phyloP scores from a whole-genome alignment of 495 filamentous ascomycete genomes.

The Tuber aestivum region DNA sequence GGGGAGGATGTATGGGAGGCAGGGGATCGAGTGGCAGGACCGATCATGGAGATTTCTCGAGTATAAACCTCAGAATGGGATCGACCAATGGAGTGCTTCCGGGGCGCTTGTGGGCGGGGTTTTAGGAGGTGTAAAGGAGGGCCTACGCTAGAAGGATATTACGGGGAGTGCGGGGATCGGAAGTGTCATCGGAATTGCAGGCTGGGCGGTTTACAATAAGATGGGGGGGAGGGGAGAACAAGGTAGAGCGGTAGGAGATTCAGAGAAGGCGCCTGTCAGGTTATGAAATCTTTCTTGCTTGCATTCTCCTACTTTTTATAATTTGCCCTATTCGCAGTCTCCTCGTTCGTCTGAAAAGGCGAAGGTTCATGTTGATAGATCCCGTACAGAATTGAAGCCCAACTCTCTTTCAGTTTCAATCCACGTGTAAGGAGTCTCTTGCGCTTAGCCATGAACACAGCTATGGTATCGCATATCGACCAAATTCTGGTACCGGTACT shows the following conservation, averaged over 20 bases:
- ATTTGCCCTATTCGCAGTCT: background rate
- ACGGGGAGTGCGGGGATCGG: constrained; percentile 46
- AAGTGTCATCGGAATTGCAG: constrained; percentile 44
- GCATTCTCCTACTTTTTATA: background rate
- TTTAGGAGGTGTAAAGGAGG: constrained; percentile 32
- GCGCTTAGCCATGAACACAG: background rate
- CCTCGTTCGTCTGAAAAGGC: background rate
- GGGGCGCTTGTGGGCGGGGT: constrained; percentile 45
- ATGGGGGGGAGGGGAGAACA: background rate
- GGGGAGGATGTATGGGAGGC: constrained; percentile 50
- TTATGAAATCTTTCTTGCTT: background rate
- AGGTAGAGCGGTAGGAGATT: background rate
- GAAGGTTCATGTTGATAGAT: background rate
- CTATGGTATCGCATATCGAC: background rate
- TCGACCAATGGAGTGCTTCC: constrained; percentile 50
- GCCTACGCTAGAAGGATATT: constrained; percentile 39
- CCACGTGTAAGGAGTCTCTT: no score
- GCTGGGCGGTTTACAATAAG: constrained; percentile 12
- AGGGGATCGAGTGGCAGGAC: constrained; percentile 60
- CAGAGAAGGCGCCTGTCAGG: background rate
- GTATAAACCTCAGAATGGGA: constrained; percentile 51
- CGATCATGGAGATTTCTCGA: constrained; percentile 55
- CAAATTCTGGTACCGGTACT: background rate
- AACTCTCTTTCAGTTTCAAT: background rate
- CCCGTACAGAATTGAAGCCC: background rate